Evolutionary conservation across 805 yeast genomes (phyloP).

Genomic region (Aciculoconidium aculeatum): DNA sequence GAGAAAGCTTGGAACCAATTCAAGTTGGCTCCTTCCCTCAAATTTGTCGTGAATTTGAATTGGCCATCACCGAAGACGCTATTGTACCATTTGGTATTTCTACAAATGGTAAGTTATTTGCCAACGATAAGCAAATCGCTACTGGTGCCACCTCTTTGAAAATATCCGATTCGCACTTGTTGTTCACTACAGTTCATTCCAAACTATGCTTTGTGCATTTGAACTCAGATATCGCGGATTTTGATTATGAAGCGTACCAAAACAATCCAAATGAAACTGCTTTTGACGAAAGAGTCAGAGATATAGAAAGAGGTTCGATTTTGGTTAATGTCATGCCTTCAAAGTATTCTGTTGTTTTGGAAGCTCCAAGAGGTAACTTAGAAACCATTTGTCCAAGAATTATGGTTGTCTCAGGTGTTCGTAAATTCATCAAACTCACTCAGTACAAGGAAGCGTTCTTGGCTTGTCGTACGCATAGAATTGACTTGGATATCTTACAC

Average conservation of each 20-base stretch:
- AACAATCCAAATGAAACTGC: conserved; percentile 15
- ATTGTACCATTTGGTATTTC: conserved; percentile 66
- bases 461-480: conserved; percentile 84
- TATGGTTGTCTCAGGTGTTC: conserved; percentile 79
- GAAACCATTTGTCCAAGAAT: conserved; percentile 93
- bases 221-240: conserved; percentile 22
- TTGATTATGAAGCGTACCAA: conserved; percentile 31
- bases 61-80: conserved; percentile 22
- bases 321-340: conserved; percentile 78
- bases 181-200: conserved; percentile 86
- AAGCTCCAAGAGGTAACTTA: conserved; percentile 93
- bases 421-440: conserved; percentile 54
- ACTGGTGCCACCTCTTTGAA: conserved; percentile 78
- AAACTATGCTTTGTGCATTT: conserved; percentile 77
- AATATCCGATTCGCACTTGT: conserved; percentile 62
- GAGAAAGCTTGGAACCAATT: conserved; percentile 17
- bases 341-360: conserved; percentile 73
- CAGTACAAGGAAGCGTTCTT: conserved; percentile 70
- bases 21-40: conserved; percentile 56
- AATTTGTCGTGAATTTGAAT: conserved; percentile 55
- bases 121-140: conserved; percentile 52
- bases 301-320: conserved; percentile 88
- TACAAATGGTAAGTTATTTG: conserved; percentile 66
- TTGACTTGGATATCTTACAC: conserved; percentile 82
- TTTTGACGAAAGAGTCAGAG: conserved; percentile 76